Percentiles rank a stretch among this genome's conserved stretches.
Evolutionary conservation across 345 rosid species (phyloP).

Genomic region (Sisymbrium irio): DNA sequence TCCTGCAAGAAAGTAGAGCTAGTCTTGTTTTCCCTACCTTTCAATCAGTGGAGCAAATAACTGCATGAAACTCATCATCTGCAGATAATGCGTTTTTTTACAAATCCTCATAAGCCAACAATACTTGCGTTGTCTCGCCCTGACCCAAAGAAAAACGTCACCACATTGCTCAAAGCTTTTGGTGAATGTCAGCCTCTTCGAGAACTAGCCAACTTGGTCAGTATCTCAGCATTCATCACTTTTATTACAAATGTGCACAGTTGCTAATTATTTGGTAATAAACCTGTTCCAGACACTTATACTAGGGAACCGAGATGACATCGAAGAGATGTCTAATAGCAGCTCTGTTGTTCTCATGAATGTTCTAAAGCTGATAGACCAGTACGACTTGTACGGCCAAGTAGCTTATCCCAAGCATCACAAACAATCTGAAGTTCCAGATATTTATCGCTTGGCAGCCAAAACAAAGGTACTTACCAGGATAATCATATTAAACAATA

Average conservation of each 20-base stretch:
- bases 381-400: conserved; percentile 90
- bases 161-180: conserved; percentile 86
- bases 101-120: conserved; percentile 88
- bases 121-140: conserved; percentile 92
- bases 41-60: neutral
- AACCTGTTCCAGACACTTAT: conserved; percentile 77
- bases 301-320: conserved; percentile 92
- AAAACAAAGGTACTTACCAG: conserved; percentile 76
- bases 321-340: conserved; percentile 88
- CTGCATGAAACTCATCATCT: conserved; percentile 1
- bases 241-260: neutral
- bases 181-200: conserved; percentile 83
- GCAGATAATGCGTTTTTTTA: conserved; percentile 86
- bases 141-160: conserved; percentile 87
- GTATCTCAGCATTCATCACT: neutral
- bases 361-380: conserved; percentile 84
- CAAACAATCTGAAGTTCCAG: conserved; percentile 91
- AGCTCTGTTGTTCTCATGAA: conserved; percentile 78
- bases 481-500: neutral
- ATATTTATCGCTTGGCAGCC: conserved; percentile 89
- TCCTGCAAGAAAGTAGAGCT: conserved; percentile 6
- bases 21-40: neutral
- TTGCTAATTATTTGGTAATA: conserved; percentile 28
- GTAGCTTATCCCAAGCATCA: conserved; percentile 98
- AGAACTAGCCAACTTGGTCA: conserved; percentile 88